Evolutionary conservation across 441 rosid species (phyloP).

Genomic region (Jatropha multifida): DNA sequence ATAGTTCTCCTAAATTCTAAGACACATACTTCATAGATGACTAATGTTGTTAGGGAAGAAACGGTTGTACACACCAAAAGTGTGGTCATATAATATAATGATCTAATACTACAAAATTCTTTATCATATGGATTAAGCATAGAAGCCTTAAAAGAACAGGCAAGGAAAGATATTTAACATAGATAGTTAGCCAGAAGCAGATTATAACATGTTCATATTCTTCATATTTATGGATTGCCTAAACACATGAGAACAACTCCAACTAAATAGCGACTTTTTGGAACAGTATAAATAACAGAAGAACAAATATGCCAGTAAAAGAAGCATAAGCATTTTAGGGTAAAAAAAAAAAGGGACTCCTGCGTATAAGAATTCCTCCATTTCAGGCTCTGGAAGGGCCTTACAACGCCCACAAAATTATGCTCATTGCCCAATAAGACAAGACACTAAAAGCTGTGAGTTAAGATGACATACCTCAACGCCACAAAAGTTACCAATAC

Average conservation of each 20-base stretch:
- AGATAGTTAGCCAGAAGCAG: neutral
- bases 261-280: neutral
- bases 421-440: neutral
- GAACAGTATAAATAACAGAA: neutral
- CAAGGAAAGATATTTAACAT: neutral
- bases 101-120: neutral
- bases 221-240: neutral
- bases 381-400: too few species aligned
- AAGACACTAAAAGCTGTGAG: conserved; percentile 13
- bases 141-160: neutral
- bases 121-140: neutral
- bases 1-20: neutral
- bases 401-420: neutral
- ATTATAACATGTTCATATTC: neutral
- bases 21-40: neutral
- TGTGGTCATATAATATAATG: neutral
- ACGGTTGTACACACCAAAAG: neutral
- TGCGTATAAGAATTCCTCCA: neutral
- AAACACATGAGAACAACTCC: neutral
- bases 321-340: neutral
- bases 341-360: neutral
- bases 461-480: conserved; percentile 60
- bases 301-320: too few species aligned
- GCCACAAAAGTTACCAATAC: conserved; percentile 73
- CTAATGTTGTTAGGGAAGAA: neutral